Conservation (phyloP, 2,329 filamentous ascomycete genomes). For the Lachnellula hyalina region DNA sequence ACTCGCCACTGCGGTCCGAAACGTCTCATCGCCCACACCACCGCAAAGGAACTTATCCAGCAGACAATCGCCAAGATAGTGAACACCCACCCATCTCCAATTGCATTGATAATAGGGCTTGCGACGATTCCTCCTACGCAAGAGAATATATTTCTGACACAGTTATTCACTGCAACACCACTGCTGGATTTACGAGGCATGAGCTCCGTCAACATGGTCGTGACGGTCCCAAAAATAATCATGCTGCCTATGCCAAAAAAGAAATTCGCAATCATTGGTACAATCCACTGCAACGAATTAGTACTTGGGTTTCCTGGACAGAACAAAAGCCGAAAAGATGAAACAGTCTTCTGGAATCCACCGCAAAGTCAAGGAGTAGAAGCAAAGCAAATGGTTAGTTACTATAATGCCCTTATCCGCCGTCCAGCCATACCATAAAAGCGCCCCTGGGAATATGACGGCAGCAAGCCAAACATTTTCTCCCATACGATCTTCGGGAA, state of each 20-base stretch:
- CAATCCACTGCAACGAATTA: constrained; percentile 43
- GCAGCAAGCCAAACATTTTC: constrained; percentile 77
- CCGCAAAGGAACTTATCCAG: constrained; percentile 49
- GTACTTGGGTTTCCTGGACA: too few species aligned
- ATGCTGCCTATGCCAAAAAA: constrained; percentile 73
- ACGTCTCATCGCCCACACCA: constrained; percentile 56
- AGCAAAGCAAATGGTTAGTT: too few species aligned
- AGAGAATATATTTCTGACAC: constrained; percentile 71
- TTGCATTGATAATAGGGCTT: constrained; percentile 62
- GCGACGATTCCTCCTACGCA: constrained; percentile 67
- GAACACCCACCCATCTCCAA: constrained; percentile 73
- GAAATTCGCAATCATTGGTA: constrained; percentile 60
- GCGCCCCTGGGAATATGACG: constrained; percentile 60
- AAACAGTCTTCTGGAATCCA: too few species aligned
- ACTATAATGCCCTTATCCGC: constrained; percentile 52
- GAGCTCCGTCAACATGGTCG: constrained; percentile 83
- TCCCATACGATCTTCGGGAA: constrained; percentile 76
- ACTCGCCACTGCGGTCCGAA: constrained; percentile 60
- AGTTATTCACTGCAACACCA: constrained; percentile 77
- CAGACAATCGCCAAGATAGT: constrained; percentile 54
- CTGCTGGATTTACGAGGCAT: constrained; percentile 66
- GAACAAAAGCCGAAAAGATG: too few species aligned
- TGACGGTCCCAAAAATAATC: constrained; percentile 47
- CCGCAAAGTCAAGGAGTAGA: too few species aligned
- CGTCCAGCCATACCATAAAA: constrained; percentile 77